Conservation (phyloP, 768 basidiomycete genomes). For the Vararia minispora region DNA sequence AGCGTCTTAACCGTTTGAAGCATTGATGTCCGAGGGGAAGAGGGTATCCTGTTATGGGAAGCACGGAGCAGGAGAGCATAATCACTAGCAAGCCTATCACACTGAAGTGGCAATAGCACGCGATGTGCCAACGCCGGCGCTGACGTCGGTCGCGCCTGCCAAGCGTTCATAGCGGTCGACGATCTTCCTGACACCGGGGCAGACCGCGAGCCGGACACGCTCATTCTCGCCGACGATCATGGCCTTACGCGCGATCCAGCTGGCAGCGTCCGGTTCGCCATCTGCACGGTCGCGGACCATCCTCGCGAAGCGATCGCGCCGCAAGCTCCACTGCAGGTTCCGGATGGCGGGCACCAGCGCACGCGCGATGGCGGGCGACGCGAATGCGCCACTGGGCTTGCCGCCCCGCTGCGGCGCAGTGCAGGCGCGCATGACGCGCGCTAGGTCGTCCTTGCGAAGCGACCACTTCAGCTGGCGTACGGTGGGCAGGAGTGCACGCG, state of each 20-base stretch:
- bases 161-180: conserved; percentile 48
- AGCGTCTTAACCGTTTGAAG: no score
- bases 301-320: conserved; percentile 49
- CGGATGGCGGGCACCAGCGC: conserved; percentile 53
- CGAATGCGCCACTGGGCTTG: conserved; percentile 3
- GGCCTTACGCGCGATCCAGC: conserved; percentile 49
- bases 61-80: no score
- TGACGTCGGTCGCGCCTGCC: no score
- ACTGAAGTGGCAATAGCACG: background rate
- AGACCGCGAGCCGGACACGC: conserved; percentile 56
- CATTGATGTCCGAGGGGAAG: no score
- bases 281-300: background rate
- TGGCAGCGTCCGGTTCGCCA: conserved; percentile 22
- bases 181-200: conserved; percentile 49
- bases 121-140: no score
- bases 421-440: conserved; percentile 40
- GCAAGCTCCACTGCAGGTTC: conserved; percentile 61
- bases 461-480: conserved; percentile 66
- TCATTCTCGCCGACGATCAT: conserved; percentile 45
- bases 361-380: conserved; percentile 44
- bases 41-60: no score
- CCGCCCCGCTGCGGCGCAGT: conserved; percentile 19
- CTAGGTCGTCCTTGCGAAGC: conserved; percentile 49
- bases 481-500: conserved; percentile 50
- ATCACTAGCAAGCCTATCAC: no score